Base-by-base conservation (phyloP, 2,329 filamentous ascomycete genomes). In the Beauveria australis region DNA sequence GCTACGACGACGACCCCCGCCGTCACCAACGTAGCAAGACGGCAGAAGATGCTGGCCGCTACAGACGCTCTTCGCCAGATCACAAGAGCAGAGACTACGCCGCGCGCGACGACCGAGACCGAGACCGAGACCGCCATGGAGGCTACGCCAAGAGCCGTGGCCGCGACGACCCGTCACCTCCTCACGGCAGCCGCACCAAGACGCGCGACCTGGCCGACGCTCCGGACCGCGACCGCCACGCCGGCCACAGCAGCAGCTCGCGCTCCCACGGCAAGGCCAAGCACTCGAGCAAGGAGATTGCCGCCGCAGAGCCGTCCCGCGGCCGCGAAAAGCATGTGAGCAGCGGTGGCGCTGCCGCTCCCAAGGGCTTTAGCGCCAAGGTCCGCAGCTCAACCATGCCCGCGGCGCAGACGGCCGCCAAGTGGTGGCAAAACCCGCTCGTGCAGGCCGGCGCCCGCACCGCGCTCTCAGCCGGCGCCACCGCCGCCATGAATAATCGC, bases 401-500 rank as follows among this genome's bases (percentile, higher is more conserved):
- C 8, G 69, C 71, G 1, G 69, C 70, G 3, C 60, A 61, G 30
- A 65, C 66, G 14, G 71, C 68, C 26, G 26, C 64, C 26, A 63
- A 66, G 14, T 75, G 73, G 73, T 75, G 72, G 73, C 67, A 73
- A 62, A 75, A 75, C 44, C 73, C 73, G 1, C 37, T 72, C 41
- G 55, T 75, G 2, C 73, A 75, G 54, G 72, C 73, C n/a, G 77
- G 78, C 0, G 77, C 77, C 1, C 74, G 76, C 3, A 78, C 78
- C 1, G 79, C 79, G 3, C 67, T 81, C 1, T 73, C 76, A 40
- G 79, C 79, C 1, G 79, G 78, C 41, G 79, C 78, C 1, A 72
- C 80, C 53, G 78, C 79, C 3, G 77, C 77, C 9, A 76, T 79
- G 70, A 73, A 76, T 53, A 72, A 76, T 53, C 76, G 77, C 53